Evolutionary conservation across 768 basidiomycete species (phyloP), one percentile per base, ranked within the genome.

Genomic region (Agaricus blazei): DNA sequence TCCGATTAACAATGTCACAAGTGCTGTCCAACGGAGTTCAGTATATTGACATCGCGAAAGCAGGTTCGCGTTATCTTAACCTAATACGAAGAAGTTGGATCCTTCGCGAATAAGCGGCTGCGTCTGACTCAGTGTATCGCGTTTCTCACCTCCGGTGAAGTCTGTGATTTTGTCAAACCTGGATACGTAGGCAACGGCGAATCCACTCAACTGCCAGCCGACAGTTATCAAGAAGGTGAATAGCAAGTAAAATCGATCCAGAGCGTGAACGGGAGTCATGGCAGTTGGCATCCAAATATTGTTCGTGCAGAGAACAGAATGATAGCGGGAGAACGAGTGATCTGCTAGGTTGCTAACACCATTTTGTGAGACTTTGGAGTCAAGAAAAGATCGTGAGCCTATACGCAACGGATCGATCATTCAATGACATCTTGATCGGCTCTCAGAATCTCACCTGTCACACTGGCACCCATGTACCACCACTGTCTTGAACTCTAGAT

Each of bases 81-180:
- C 79, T 62, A 88, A 67, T 12, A 84, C 63, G 66, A 87, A 83
- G 70, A 87, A 87, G 64, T 87, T 88, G 14, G 81, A 83, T 24
- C 84, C 85, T 69, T 43, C 3, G 41, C 36, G 29, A 34, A 27
- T 19, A 19, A 48, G 15, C n/a, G 4, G 9, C 24, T 9, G 15
- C 7, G 9, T 48, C 29, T 31, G 11, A 15, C 47, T 37, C 9
- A 26, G 45, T 29, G 19, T 9, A 24, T 26, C 24, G 51, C 29
- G 60, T 26, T 53, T 59, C 70, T 23, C 36, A 76, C 79, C 77
- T 59, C 82, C 82, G 2, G 81, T 84, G 55, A 86, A 82, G 67
- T 87, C 86, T 11, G 85, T 87, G 44, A 87, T 82, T 65, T 88
- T 87, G 68, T 88, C 85, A 61, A 87, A 85, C 71, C 85, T 79